These are phyloP conservation scores for Verticillium klebahnii DNA, from an alignment of 2,329 filamentous ascomycete species.

Conservation along the genomic window DNA sequence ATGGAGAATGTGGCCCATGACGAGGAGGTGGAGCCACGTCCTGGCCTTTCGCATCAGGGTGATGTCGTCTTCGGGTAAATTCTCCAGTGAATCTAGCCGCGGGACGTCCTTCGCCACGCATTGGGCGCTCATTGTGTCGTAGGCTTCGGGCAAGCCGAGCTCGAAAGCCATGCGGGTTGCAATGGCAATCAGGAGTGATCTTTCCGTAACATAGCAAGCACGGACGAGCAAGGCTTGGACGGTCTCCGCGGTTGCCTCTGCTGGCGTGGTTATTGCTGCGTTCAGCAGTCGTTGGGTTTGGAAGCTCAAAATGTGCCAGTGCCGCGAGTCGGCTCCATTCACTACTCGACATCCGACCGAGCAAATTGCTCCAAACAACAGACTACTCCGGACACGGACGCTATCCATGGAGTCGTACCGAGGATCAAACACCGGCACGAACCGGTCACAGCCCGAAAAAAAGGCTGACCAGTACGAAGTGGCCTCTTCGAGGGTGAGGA, in stretches of 20 bases:
- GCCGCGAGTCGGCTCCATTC: constrained; percentile 29
- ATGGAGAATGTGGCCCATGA: constrained; percentile 45
- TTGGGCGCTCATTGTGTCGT: constrained; percentile 28
- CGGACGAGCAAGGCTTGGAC: constrained; percentile 47
- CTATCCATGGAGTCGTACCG: constrained; percentile 37
- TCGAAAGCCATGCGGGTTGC: constrained; percentile 47
- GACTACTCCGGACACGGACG: constrained; percentile 38
- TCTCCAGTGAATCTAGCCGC: constrained; percentile 13
- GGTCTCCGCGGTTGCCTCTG: constrained; percentile 35
- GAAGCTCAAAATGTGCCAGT: constrained; percentile 36
- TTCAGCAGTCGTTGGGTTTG: constrained; percentile 39
- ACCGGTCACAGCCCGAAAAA: constrained; percentile 21
- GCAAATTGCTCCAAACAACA: constrained; percentile 47
- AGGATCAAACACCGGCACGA: constrained; percentile 20
- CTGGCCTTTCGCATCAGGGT: constrained; percentile 36
- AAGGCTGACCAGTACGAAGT: constrained; percentile 17
- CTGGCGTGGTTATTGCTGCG: constrained; percentile 20
- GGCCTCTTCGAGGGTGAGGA: constrained; percentile 17
- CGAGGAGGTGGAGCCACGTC: constrained; percentile 48
- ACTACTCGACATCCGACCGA: constrained; percentile 44
- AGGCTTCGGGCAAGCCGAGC: constrained; percentile 37
- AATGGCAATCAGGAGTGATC: constrained; percentile 43
- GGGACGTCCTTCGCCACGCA: constrained; percentile 1
- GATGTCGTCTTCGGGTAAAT: constrained; percentile 8
- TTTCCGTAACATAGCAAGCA: constrained; percentile 47